Base-by-base conservation (phyloP, 441 rosid species). In the Eutrema salsugineum region DNA sequence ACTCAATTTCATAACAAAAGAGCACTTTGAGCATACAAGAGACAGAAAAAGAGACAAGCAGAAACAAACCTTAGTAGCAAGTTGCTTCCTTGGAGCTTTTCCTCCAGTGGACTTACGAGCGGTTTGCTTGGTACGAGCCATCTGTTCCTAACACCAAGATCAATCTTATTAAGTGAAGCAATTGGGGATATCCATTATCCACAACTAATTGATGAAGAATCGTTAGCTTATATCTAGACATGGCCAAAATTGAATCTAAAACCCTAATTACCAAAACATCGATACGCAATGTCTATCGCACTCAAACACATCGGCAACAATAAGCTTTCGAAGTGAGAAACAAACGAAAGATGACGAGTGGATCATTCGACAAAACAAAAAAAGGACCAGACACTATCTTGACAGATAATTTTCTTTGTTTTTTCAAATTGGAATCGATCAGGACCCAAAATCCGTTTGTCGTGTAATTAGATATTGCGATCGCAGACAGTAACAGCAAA, bases 91-190 rank as follows among this genome's bases (percentile, higher is more conserved):
- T 3, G 91, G 91, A 46, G 91, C 91, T 82, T 87, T 87, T 27
- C 91, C 91, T 70, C 91, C 91, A 0, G 91, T 87, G 5, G 91
- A 87, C 70, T 87, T 87, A 67, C 91, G 91, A 36, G 91, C 89
- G 53, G 91, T 87, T 64, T 87, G 89, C 85, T 87, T 87, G n/a
- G 92, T 87, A 84, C 92, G 92, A 54, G 92, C 92, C 92, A 87
- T 87, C 85, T 75, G 75, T 20, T 38, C 27, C 57, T 2, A 24
- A 15, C 10, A 43, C 5, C 7, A 30, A 68, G 10, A 28, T 2
- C 0, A 4, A 28, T 3, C 35, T 17, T 14, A 1, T 20, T 0
- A 12, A 20, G 15, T 17, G 2, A 2, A 6, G 8, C n/a, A 30
- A 50, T 51, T 33, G 22, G 19, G 1, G 14, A 44, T 39, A 11